phyloP scores from a whole-genome alignment of 495 filamentous ascomycete species.

The Aspergillus ostianus region DNA sequence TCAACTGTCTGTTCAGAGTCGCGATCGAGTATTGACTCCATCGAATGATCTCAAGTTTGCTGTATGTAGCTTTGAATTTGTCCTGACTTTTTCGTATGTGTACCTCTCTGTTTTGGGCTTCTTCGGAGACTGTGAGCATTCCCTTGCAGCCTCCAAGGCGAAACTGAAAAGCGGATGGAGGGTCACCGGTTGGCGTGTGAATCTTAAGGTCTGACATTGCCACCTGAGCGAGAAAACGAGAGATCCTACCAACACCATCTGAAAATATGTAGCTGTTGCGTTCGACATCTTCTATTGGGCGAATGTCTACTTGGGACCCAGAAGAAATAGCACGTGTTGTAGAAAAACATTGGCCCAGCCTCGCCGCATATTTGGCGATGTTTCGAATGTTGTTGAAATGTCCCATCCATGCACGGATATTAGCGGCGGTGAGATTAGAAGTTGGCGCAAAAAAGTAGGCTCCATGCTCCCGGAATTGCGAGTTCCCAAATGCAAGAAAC shows the following conservation, averaged over 20 bases:
- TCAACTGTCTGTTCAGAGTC: conserved; percentile 84
- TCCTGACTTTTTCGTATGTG: conserved; percentile 78
- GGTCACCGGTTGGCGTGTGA: conserved; percentile 36
- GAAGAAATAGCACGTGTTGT: conserved; percentile 73
- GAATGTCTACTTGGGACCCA: conserved; percentile 35
- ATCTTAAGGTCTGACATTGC: conserved; percentile 63
- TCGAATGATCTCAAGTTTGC: conserved; percentile 79
- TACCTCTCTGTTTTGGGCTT: conserved; percentile 59
- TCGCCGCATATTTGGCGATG: conserved; percentile 81
- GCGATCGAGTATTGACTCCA: conserved; percentile 72
- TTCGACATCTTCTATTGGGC: conserved; percentile 60
- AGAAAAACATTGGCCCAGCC: conserved; percentile 93
- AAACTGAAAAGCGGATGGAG: conserved; percentile 87
- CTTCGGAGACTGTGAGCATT: conserved; percentile 69
- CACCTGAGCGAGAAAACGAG: conserved; percentile 67
- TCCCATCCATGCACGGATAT: conserved; percentile 92
- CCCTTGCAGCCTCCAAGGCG: conserved; percentile 91
- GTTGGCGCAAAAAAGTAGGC: conserved; percentile 83
- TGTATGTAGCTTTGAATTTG: conserved; percentile 75
- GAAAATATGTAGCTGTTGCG: conserved; percentile 71
- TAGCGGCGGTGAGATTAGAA: conserved; percentile 57
- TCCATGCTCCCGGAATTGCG: conserved; percentile 88
- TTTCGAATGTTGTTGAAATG: conserved; percentile 72
- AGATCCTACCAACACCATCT: conserved; percentile 94
- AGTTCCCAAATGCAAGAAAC: conserved; percentile 94